Base-by-base conservation (phyloP, 2,329 filamentous ascomycete genomes). In the Aspergillus floridensis region DNA sequence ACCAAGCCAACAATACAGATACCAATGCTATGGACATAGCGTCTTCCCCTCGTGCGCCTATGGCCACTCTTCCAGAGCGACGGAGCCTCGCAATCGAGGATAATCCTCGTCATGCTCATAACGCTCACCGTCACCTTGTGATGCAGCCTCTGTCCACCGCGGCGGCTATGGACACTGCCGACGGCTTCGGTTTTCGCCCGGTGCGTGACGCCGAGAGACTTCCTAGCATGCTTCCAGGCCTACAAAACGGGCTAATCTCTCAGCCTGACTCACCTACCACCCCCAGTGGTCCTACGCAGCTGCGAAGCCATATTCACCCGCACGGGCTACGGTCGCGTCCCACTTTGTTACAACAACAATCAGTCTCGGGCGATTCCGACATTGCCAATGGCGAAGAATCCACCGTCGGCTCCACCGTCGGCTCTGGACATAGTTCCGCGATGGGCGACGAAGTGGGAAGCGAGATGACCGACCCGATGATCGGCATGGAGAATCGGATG, bases 261-360 rank as follows among this genome's bases (percentile, higher is more conserved):
- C 93, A 96, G 72, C 95, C 95, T 8, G 90, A 93, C 59, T 97
- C 92, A 12, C 92, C 92, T 1, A 95, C 91, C 6, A 96, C 92
- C 0, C 92, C 92, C 14, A 82, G 90, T 49, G 88, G 88, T 50
- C 86, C 88, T 1, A 80, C 87, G 26, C 87, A 77, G 56, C 77
- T 81, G 53, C 88, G 77, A 72, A 83, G 61, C 74, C 81, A 69
- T 81, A 60, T 84, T 79, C 61, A 82, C 77, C 49, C 81, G 78
- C 64, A 78, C 82, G 82, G 87, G 59, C 38, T 44, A n/a, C 83
- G 89, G 54, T 84, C 91, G 68, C 86, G 93, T 38, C 92, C 92
- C 35, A 92, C 92, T 0, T 95, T 97, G 66, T 87, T 92, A 59
- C 93, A 97, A 70, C 92, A 96, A 70, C 86, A 89, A 63, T 97